These are phyloP conservation scores for Termitomyces sp. DNA, from an alignment of 768 basidiomycete genomes.

Conservation along the genomic window DNA sequence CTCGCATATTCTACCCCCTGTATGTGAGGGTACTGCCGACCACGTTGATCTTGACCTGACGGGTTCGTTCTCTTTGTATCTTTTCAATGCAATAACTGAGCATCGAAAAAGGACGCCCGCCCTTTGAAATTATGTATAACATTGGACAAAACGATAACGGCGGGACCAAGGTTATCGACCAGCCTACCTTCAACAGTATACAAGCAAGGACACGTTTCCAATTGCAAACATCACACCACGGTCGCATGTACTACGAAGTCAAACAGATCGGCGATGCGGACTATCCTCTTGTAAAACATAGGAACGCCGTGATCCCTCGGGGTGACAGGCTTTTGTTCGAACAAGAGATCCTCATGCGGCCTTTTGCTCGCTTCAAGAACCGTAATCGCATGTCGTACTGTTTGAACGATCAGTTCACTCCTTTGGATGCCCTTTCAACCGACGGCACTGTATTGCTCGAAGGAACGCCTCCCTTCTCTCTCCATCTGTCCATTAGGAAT, in stretches of 20 bases:
- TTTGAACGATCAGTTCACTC: constrained; percentile 61
- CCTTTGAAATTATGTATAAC: constrained; percentile 91
- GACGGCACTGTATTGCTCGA: constrained; percentile 69
- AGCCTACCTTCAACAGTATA: constrained; percentile 82
- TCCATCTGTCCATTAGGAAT: constrained; percentile 74
- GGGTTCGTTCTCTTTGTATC: constrained; percentile 37
- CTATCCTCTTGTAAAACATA: constrained; percentile 73
- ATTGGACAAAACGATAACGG: constrained; percentile 71
- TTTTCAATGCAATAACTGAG: neutral
- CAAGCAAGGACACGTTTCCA: constrained; percentile 79
- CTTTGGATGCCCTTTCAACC: constrained; percentile 43
- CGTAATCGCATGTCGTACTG: constrained; percentile 69
- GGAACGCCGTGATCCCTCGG: constrained; percentile 59
- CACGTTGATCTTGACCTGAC: constrained; percentile 82
- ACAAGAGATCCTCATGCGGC: constrained; percentile 80
- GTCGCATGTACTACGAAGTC: constrained; percentile 86
- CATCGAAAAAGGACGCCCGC: constrained; percentile 66
- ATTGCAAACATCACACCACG: constrained; percentile 71
- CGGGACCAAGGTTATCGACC: constrained; percentile 66
- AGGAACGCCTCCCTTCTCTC: constrained; percentile 83
- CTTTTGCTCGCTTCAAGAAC: constrained; percentile 75
- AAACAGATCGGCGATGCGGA: constrained; percentile 84
- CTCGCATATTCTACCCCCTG: constrained; percentile 68
- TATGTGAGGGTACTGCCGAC: constrained; percentile 80
- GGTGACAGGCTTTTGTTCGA: constrained; percentile 73